Evolutionary conservation across 1,284 basidiomycete genomes (phyloP), one percentile per base, ranked within the genome.

Genomic region (Boletellus dicymbophilus): DNA sequence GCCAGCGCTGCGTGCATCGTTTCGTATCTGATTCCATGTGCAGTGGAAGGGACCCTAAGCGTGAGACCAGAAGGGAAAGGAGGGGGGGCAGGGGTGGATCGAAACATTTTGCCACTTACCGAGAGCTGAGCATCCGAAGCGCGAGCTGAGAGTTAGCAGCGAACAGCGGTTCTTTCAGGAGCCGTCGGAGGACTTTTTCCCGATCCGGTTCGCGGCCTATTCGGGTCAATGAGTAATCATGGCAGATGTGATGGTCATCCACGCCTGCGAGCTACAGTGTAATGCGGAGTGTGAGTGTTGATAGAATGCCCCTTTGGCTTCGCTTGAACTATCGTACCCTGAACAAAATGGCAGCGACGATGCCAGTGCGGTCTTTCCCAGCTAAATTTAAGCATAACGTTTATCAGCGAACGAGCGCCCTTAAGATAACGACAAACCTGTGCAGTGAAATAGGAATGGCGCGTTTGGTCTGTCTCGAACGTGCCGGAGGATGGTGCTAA

Each of bases 291-390:
- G 27, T 55, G 44, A 56, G 51, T 15, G 33, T 25, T 23, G 36
- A 36, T 22, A 34, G 1, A 13, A 8, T 13, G 15, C 0, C 21
- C 21, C 6, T n/a, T n/a, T n/a, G n/a, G n/a, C n/a, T n/a, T n/a
- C 44, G 37, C 20, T 22, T 13, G 20, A 25, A 43, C 9, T 10
- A 6, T 44, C 69, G 31, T 60, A 88, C 88, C 66, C 82, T 82
- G 23, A 91, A 70, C 12, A 91, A 58, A 34, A 91, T 74, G 3
- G 87, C 88, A 20, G 88, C 85, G 37, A 85, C 67, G n/a, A 91
- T 72, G 10, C 88, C 89, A 3, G 88, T 91, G 55, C 88, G 72
- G 67, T 91, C 89, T 66, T 90, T 91, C 10, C 89, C 89, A 44
- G 79, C 80, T 81, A n/a, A 16, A 36, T n/a, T n/a, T n/a, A n/a